Evolutionary conservation across 2,329 filamentous ascomycete species (phyloP).

Genomic region (Cladophialophora psammophila): DNA sequence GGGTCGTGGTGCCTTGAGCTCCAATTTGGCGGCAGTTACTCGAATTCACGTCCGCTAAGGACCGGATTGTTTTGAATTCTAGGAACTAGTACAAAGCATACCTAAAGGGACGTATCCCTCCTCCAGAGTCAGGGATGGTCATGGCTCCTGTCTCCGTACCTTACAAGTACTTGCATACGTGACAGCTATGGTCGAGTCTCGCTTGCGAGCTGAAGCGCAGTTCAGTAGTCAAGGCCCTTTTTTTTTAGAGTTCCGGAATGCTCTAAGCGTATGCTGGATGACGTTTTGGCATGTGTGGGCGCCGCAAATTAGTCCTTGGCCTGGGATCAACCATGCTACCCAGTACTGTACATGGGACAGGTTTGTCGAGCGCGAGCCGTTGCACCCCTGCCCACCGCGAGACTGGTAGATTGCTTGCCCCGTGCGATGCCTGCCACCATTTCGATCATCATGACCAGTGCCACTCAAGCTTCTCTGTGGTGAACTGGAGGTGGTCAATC

Average conservation of each 20-base stretch:
- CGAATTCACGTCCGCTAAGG: constrained; percentile 15
- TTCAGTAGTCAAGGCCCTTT: not conserved
- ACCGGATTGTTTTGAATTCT: constrained; percentile 21
- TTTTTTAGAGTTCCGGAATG: constrained; percentile 29
- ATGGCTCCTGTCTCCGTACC: constrained; percentile 11
- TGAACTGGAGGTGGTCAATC: constrained; percentile 2
- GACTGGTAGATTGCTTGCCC: constrained; percentile 19
- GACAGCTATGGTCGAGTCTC: constrained; percentile 6
- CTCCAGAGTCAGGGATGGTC: not conserved
- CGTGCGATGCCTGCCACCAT: constrained; percentile 27
- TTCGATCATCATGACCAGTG: not conserved
- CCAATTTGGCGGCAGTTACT: constrained; percentile 5
- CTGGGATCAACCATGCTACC: constrained; percentile 14
- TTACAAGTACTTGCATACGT: not conserved
- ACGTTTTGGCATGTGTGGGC: constrained; percentile 27
- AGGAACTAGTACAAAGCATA: constrained; percentile 11
- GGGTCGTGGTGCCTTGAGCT: not conserved
- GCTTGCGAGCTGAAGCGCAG: not conserved
- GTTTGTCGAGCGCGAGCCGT: constrained; percentile 29
- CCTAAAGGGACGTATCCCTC: constrained; percentile 4
- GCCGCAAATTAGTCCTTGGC: constrained; percentile 7
- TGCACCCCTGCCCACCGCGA: constrained; percentile 19
- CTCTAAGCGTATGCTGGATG: constrained; percentile 27
- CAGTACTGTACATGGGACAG: constrained; percentile 23
- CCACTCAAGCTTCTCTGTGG: not conserved